Evolutionary conservation across 148 eudicot genomes (phyloP).

Genomic region (Linanthus parryae): DNA sequence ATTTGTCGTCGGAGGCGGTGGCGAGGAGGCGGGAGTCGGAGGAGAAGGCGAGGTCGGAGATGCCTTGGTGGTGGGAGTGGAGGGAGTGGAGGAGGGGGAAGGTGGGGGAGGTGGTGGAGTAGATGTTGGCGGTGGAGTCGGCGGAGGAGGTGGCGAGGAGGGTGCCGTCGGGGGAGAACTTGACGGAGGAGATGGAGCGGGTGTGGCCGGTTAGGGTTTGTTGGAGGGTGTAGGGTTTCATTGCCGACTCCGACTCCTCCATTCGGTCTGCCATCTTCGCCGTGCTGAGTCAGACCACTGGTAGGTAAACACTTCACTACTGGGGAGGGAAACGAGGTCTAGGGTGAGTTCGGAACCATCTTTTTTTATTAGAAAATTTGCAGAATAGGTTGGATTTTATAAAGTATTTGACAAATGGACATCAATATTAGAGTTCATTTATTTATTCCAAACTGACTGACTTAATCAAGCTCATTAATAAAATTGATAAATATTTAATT

Average conservation of each 20-base stretch:
- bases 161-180: slow-evolving; percentile 69
- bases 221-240: slow-evolving; percentile 54
- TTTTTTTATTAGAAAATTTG: too few species aligned
- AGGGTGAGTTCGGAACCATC: too few species aligned
- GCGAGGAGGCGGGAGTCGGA: slow-evolving; percentile 65
- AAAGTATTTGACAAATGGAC: too few species aligned
- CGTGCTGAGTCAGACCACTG: too few species aligned
- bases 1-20: slow-evolving; percentile 83
- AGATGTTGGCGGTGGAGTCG: slow-evolving; percentile 60
- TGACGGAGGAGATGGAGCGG: slow-evolving; percentile 67
- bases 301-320: too few species aligned
- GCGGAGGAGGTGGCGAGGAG: slow-evolving; percentile 83
- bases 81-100: slow-evolving; percentile 29
- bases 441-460: too few species aligned
- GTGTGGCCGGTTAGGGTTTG: slow-evolving; percentile 84
- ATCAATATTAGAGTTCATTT: too few species aligned
- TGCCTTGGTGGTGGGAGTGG: slow-evolving; percentile 65
- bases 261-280: too few species aligned
- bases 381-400: too few species aligned
- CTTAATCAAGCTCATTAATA: too few species aligned
- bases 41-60: slow-evolving; percentile 89
- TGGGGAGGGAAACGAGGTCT: too few species aligned
- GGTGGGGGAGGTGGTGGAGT: slow-evolving; percentile 26
- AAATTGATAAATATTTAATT: too few species aligned
- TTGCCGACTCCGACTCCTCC: slow-evolving; percentile 20